These are phyloP conservation scores for Perilla frutescens DNA, from an alignment of 257 asterid species.

Conservation along the genomic window DNA sequence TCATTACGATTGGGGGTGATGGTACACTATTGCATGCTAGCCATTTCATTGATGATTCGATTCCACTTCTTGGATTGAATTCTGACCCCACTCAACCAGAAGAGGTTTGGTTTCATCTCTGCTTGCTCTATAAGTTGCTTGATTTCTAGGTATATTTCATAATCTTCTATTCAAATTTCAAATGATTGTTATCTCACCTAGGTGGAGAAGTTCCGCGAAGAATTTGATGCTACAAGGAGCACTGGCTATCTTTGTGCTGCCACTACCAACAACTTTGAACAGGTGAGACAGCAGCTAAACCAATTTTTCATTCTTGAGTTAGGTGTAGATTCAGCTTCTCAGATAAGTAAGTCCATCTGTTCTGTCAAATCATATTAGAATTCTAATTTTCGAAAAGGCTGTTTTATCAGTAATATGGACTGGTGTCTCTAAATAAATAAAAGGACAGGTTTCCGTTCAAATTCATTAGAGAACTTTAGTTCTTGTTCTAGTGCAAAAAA, in stretches of 20 bases:
- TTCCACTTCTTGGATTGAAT: conserved; percentile 80
- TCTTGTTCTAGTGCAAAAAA: not conserved
- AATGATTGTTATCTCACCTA: conserved; percentile 37
- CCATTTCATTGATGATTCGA: conserved; percentile 64
- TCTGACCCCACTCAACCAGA: conserved; percentile 77
- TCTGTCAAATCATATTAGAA: not conserved
- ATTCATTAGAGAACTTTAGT: not conserved
- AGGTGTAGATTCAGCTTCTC: not conserved
- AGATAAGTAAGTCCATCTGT: not conserved
- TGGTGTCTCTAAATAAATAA: not conserved
- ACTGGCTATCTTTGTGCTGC: conserved; percentile 85
- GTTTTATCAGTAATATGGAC: not conserved
- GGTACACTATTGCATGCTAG: conserved; percentile 74
- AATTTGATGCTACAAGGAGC: conserved; percentile 82
- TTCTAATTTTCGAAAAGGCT: not conserved
- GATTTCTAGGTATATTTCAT: not conserved
- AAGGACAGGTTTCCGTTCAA: not conserved
- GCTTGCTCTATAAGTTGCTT: not conserved
- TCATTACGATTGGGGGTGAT: conserved; percentile 79
- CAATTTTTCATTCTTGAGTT: not conserved
- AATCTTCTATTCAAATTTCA: not conserved
- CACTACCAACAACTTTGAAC: conserved; percentile 65
- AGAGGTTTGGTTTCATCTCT: conserved; percentile 52
- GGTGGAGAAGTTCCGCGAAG: conserved; percentile 61
- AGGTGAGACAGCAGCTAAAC: conserved; percentile 42